A percentile compares a stretch with the other conserved stretches of the same genome.
Evolutionary conservation across 2,329 filamentous ascomycete species (phyloP).

Genomic region (Rhinocladiella similis): DNA sequence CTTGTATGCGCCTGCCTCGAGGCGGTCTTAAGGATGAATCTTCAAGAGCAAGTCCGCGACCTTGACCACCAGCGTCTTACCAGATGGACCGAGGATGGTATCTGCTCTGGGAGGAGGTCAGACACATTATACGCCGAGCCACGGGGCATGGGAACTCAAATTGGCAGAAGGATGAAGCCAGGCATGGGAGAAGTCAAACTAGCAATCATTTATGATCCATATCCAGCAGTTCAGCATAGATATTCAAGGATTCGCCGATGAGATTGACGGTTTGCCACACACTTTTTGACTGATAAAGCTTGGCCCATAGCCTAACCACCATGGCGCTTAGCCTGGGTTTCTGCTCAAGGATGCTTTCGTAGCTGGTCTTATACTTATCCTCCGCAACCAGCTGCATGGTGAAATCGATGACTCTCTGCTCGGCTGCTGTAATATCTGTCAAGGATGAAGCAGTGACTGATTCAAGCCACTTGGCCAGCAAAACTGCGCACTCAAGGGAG

Average conservation of each 20-base stretch:
- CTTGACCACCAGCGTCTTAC: too few species aligned
- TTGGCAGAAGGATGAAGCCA: too few species aligned
- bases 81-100: too few species aligned
- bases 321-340: slow-evolving; percentile 3
- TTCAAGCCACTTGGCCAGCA: slow-evolving; percentile 47
- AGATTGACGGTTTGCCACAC: slow-evolving; percentile 13
- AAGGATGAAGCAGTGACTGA: background rate
- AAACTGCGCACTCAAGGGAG: slow-evolving; percentile 55
- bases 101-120: too few species aligned
- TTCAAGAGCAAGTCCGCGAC: too few species aligned
- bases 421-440: background rate
- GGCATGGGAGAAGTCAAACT: too few species aligned
- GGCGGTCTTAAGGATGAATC: too few species aligned
- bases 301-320: slow-evolving; percentile 9
- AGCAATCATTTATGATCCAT: too few species aligned
- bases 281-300: slow-evolving; percentile 11
- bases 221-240: slow-evolving; percentile 10
- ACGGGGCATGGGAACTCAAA: too few species aligned
- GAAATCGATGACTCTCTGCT: slow-evolving; percentile 9
- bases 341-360: background rate
- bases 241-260: slow-evolving; percentile 6
- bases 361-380: slow-evolving; percentile 6
- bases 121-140: too few species aligned
- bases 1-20: too few species aligned
- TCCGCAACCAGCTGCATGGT: slow-evolving; percentile 8